Base-by-base conservation (phyloP, 1,284 basidiomycete genomes). In the Uromyces viciae-fabae region DNA sequence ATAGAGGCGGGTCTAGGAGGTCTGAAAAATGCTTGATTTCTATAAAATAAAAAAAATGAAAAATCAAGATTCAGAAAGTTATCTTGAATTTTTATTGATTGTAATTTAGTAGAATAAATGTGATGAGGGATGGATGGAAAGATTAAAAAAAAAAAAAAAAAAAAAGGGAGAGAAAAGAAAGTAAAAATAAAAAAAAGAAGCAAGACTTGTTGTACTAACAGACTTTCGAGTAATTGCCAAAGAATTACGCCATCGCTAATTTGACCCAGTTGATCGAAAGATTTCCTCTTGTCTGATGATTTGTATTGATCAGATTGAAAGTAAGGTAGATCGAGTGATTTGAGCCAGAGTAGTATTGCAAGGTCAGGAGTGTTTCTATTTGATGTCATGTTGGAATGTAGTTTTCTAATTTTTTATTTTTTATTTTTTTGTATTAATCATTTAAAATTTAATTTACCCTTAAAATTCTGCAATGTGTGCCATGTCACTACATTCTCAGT, bases 1-100 rank as follows among this genome's bases (percentile, higher is more conserved):
- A 77, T 77, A n/a, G 75, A 77, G 28, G 75, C 66, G 28, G 75
- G 75, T 69, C 75, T 77, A 3, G 75, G 75, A 68, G 75, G 62
- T 42, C 75, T 42, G 56, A 77, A 77, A 49, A 77, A 77, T 15
- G 38, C 58, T n/a, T 60, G 56, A 56, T 77, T 64, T n/a, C 75
- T 77, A 49, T 1, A 3, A n/a, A 46, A 68, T 17, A n/a, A 17
- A 22, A 25, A 22, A 28, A 43, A n/a, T n/a, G 36, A 38, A 2
- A 69, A 28, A 22, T 40, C n/a, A 69, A 22, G n/a, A 3, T n/a
- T n/a, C n/a, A 25, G n/a, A 75, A 42, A 2, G 17, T 49, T n/a
- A 22, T 42, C 3, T 28, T 15, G n/a, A 68, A 46, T 68, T 68
- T 43, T 5, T 28, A 15, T 56, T 28, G 69, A 33, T 64, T 64